Conservation (phyloP, 1,284 basidiomycete genomes). For the Puccinia triticina region DNA sequence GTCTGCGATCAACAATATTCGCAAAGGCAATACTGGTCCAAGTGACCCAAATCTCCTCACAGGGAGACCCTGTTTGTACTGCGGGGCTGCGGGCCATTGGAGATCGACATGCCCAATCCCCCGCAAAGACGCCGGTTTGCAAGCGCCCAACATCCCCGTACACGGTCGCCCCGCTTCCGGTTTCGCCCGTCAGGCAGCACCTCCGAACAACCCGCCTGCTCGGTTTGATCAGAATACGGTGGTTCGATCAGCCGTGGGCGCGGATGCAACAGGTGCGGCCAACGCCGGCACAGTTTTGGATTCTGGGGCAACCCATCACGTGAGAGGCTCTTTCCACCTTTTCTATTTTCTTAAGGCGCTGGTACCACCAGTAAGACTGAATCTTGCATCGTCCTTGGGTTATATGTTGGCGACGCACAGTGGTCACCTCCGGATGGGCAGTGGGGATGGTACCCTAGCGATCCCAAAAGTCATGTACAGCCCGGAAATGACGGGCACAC, state of each 20-base stretch:
- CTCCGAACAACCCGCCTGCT: neutral
- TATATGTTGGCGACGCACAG: conserved; percentile 14
- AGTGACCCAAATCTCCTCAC: neutral
- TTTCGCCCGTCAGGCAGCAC: conserved; percentile 10
- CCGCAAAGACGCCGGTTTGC: neutral
- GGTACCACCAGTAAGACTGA: neutral
- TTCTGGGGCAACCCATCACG: no score
- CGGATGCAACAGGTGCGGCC: no score
- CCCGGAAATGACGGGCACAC: no score
- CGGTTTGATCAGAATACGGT: neutral
- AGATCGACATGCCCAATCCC: neutral
- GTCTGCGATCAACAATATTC: no score
- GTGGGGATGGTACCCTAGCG: no score
- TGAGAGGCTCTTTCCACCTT: no score
- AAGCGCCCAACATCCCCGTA: neutral
- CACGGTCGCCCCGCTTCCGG: conserved; percentile 11
- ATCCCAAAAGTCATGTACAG: no score
- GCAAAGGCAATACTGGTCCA: neutral
- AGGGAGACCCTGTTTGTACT: neutral
- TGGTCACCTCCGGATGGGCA: no score
- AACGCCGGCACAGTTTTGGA: no score
- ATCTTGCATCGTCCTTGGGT: neutral
- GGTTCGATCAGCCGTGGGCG: neutral
- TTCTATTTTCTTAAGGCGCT: no score
- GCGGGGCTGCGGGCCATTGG: no score